Base-by-base conservation (phyloP, 108 stramenopile genomes). In the Nannochloropsis salina region DNA sequence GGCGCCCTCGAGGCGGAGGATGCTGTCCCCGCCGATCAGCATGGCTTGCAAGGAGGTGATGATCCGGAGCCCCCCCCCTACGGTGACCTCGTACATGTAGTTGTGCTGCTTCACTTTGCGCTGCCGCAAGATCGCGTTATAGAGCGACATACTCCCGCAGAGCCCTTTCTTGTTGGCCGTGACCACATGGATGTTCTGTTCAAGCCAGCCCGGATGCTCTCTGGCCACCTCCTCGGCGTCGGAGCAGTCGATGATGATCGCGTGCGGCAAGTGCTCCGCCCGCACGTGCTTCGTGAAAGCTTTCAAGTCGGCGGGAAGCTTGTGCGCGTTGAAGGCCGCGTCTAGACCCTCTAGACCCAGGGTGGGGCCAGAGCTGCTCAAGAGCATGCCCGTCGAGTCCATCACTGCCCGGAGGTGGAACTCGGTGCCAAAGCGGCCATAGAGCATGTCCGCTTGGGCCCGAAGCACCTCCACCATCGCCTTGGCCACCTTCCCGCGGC, bases 41-140 rank as follows among this genome's bases (percentile, higher is more conserved):
- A 93, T 89, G 74, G 93, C 93, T 43, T 93, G 93, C n/a, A 95
- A 47, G 43, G 94, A 95, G 41, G 92, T 90, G 41, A 94, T 61
- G 42, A 95, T 89, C 51, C 94, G 94, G n/a, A 95, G 83, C 20
- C 93, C 93, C 18, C 93, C 92, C 6, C 95, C 95, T 20, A 95
- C 94, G 40, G 93, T 94, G 74, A 92, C 93, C 86, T 94, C 94
- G 43, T 90, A 91, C 51, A 94, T 84, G 86, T 95, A 96, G 11
- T 94, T 82, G 20, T 91, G 93, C 45, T 83, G 45, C 6, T 42
- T 10, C 42, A 85, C 8, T 85, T 86, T 84, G n/a, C 85, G 82
- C 15, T 84, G 82, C 20, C 87, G 84, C 10, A 92, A 80, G 45
- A 94, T 91, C 42, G 87, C 88, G 41, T 94, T 84, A 93, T 94